A percentile compares a stretch with the other conserved stretches of the same genome.
phyloP scores from a whole-genome alignment of 345 rosid genomes.

The Brassica incana region DNA sequence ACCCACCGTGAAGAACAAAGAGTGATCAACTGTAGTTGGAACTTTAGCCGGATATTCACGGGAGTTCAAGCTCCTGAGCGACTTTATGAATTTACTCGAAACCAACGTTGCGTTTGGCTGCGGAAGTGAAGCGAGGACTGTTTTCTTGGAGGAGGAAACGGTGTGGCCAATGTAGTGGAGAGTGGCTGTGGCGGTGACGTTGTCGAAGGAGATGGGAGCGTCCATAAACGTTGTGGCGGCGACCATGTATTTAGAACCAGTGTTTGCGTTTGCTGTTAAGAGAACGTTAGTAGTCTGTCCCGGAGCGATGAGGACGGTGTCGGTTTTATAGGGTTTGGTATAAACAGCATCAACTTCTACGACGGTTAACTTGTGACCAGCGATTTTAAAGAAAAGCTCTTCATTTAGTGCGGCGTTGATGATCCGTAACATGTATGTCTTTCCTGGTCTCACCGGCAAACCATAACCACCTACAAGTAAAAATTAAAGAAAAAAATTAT shows the following conservation, averaged over 20 bases:
- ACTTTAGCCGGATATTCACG: conserved; percentile 52
- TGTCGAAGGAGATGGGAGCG: conserved; percentile 58
- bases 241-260: conserved; percentile 56
- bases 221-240: conserved; percentile 83
- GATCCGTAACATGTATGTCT: conserved; percentile 72
- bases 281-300: conserved; percentile 78
- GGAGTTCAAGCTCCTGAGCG: conserved; percentile 72
- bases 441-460: conserved; percentile 53
- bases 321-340: conserved; percentile 63
- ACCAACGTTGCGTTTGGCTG: conserved; percentile 64
- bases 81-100: conserved; percentile 47
- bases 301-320: conserved; percentile 54
- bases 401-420: conserved; percentile 83
- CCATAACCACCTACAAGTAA: conserved; percentile 18
- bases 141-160: conserved; percentile 39
- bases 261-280: conserved; percentile 44
- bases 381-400: conserved; percentile 70
- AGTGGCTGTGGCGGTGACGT: conserved; percentile 53
- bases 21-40: conserved; percentile 62
- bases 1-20: conserved; percentile 64
- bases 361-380: conserved; percentile 62
- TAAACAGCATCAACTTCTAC: conserved; percentile 74
- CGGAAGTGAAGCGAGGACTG: conserved; percentile 44
- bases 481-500: not conserved
- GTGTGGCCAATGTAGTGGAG: conserved; percentile 32